Conservation (phyloP, 1,139 yeast genomes). For the Lodderomyces metapsilosis region DNA sequence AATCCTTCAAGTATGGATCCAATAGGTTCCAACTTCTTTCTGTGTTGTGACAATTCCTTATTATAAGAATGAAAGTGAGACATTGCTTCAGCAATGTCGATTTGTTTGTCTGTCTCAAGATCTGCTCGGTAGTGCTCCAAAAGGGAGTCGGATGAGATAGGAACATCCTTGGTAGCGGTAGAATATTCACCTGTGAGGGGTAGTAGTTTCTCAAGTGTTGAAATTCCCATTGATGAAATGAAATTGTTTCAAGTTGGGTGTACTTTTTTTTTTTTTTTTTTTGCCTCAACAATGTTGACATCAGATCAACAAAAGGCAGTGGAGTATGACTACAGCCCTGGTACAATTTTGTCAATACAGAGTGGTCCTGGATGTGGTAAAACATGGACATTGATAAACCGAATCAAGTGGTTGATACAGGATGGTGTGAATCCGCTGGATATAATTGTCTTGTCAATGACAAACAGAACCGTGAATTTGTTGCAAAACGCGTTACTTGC, state of each 20-base stretch:
- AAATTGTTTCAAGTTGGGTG: background rate
- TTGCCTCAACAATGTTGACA: conserved; percentile 6
- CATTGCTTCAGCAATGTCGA: conserved; percentile 5
- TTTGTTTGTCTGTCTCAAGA: conserved; percentile 2
- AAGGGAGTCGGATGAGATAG: conserved; percentile 6
- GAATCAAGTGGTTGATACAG: conserved; percentile 50
- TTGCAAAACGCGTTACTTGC: conserved; percentile 41
- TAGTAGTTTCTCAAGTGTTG: conserved; percentile 10
- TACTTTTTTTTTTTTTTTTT: conserved; percentile 4
- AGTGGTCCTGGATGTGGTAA: conserved; percentile 85
- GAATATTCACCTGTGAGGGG: conserved; percentile 8
- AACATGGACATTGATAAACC: conserved; percentile 56
- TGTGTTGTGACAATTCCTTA: conserved; percentile 30
- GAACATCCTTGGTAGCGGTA: background rate
- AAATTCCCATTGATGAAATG: conserved; percentile 7
- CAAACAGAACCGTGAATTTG: conserved; percentile 66
- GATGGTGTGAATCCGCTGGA: conserved; percentile 47
- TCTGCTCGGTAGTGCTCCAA: conserved; percentile 11
- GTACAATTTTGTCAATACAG: conserved; percentile 42
- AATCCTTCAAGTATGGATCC: conserved; percentile 48
- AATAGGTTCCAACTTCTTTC: conserved; percentile 35
- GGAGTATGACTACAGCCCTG: conserved; percentile 12
- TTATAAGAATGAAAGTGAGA: conserved; percentile 6
- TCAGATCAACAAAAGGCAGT: conserved; percentile 11
- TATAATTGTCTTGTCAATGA: conserved; percentile 64